Base-by-base conservation (phyloP, 2,329 filamentous ascomycete species). In the Epicoccum sorghinum region DNA sequence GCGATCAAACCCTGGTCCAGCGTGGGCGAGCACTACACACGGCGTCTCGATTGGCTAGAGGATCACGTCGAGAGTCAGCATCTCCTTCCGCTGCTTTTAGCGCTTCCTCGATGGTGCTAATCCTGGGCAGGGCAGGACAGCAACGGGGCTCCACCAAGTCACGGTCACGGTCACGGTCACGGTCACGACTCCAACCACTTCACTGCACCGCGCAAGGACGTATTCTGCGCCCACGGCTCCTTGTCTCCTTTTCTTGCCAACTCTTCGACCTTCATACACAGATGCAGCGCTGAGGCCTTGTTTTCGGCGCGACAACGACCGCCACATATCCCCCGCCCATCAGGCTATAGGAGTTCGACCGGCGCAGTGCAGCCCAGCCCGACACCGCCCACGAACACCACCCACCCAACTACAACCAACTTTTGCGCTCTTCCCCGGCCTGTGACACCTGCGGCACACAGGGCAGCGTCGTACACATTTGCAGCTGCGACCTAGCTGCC, bases 101-200 rank as follows among this genome's bases (percentile, higher is more conserved):
- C 58, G 52, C 56, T 49, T 45, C 52, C 46, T 44, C 43, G 43
- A 48, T 25, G 43, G 46, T 50, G 47, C 37, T 50, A 52, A 41
- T 41, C 49, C 42, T 32, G 18, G 42, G 36, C 27, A 29, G 27
- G 27, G 27, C 27, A 29, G 55, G 47, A 47, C 55, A 57, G 51
- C 45, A 57, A 50, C 55, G 47, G 47, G 59, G 57, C 52, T 60
- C 61, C 61, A 62, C 60, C 57, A 55, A 58, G 51, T 55, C 55
- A 57, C 58, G 52, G 18, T 18, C 18, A 18, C 18, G 18, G 18
- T 18, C 18, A 18, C 18, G 18, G 18, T 18, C 18, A 18, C 18
- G 18, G 18, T 18, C 7, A 7, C 39, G 39, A 53, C 61, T 57
- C 44, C 60, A 54, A 58, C 63, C 44, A 44, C 57, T 52, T 59